Base-by-base conservation (phyloP, 306 rosid species). In the Cajanus cajan region DNA sequence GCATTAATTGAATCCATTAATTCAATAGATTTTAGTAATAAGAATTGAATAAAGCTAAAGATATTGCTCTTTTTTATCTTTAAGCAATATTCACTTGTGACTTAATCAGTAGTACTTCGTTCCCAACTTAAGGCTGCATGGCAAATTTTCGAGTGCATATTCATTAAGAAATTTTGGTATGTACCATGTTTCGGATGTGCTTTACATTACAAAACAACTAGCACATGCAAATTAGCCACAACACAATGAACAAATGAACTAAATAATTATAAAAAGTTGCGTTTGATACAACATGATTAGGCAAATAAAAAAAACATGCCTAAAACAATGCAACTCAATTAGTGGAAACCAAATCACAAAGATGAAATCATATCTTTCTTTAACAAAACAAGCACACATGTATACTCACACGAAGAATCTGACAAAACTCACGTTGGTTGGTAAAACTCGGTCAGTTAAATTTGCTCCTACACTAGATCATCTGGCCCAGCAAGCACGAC, bases 401-500 rank as follows among this genome's bases (percentile, higher is more conserved):
- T 80, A 85, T 78, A 85, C 86, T 84, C 93, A 82, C 87, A 74
- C 80, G 77, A 68, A 64, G 84, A 87, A 88, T 76, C 79, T 65
- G 68, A 82, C 77, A 83, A 77, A 76, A 82, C 89, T 82, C 90
- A 70, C 85, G 77, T 78, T 80, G 36, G 77, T 24, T 62, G 76
- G 80, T 28, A 84, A 24, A 79, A 51, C 77, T 87, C 77, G 22
- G 85, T 90, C 85, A 77, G 83, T 85, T 75, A 80, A 79, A 40
- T 80, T 81, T 78, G 33, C 84, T 79, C 73, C 90, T 94, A 94
- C 71, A 92, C 92, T 83, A 89, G 87, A 81, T 94, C 98, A 78
- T 92, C 97, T 51, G 98, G 97, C 36, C 97, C 97, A 44, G 89
- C 98, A 84, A 94, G 92, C 91, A 90, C 90, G 8, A 92, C 97